A percentile compares a stretch with the other conserved stretches of the same genome.
Evolutionary conservation across 179 eudicot species (phyloP).

Genomic region (Silene noctiflora): DNA sequence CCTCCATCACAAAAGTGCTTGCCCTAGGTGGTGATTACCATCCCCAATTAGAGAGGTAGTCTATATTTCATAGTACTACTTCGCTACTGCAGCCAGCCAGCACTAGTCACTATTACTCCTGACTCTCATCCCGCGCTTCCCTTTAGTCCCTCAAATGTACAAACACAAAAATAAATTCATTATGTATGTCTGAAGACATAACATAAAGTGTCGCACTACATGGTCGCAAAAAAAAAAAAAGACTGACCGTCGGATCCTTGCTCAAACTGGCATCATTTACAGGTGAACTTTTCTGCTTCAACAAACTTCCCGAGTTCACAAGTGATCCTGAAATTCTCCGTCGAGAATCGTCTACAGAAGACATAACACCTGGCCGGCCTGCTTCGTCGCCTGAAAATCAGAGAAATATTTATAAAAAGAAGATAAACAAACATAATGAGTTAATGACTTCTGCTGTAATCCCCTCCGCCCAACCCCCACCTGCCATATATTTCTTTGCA

Average conservation of each 20-base stretch:
- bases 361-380: constrained; percentile 43
- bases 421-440: neutral
- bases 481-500: too few species aligned
- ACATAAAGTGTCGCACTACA: neutral
- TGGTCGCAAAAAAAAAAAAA: neutral
- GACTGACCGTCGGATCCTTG: constrained; percentile 67
- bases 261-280: constrained; percentile 58
- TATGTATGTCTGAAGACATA: neutral
- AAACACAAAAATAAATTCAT: neutral
- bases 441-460: neutral
- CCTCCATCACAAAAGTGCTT: neutral
- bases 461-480: neutral
- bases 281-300: constrained; percentile 75
- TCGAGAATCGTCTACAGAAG: constrained; percentile 55
- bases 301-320: constrained; percentile 51
- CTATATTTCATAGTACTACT: neutral
- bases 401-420: neutral
- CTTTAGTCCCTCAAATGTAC: neutral
- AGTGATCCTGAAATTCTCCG: constrained; percentile 54
- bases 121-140: too few species aligned
- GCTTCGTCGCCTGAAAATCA: constrained; percentile 52
- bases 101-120: neutral
- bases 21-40: too few species aligned
- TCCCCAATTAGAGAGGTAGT: too few species aligned
- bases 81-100: neutral